Base-by-base conservation (phyloP, 176 grass and related monocot species). In the Panicum miliaceum region DNA sequence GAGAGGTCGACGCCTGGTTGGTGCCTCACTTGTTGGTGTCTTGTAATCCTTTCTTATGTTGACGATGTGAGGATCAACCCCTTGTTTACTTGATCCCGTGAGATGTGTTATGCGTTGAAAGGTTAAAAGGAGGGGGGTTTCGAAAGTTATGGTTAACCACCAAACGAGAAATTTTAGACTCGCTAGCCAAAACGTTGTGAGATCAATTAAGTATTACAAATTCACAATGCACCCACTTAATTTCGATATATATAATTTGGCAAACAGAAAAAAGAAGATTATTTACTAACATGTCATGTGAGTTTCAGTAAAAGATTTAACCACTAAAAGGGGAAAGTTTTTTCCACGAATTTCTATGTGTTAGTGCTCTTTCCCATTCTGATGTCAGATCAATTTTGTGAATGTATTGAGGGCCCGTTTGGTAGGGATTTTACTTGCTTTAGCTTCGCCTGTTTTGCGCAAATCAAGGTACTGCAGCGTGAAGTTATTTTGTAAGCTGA, bases 1-100 rank as follows among this genome's bases (percentile, higher is more conserved):
- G 45, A 68, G 54, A 45, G 62, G 63, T 43, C 25, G 62, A 68
- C 40, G 43, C 35, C 20, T 68, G 81, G 76, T 57, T 56, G 71
- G 72, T 42, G 61, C 73, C 82, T 84, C 35, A 66, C 32, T 84
- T 43, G 32, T 67, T 76, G 71, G 45, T 76, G 82, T 46, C 59
- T 65, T 77, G 25, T 19, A 57, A 69, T 77, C 62, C 50, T 77
- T 57, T 67, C 32, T 37, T 75, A 18, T 34, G 18, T 54, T 67
- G 60, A 67, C 23, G 46, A 43, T 60, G 47, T 42, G 22, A 26
- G 23, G 22, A 42, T 25, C 20, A 50, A 35, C 2, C 38, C 26
- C 53, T 65, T 41, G 58, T 63, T 52, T 75, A 52, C 38, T 84
- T 69, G 79, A 29, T 45, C 84, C 63, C 41, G 42, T 57, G 46